A percentile compares a stretch with the other conserved stretches of the same genome.
phyloP scores from a whole-genome alignment of 2,329 filamentous ascomycete genomes.

The Cercospora janseana region DNA sequence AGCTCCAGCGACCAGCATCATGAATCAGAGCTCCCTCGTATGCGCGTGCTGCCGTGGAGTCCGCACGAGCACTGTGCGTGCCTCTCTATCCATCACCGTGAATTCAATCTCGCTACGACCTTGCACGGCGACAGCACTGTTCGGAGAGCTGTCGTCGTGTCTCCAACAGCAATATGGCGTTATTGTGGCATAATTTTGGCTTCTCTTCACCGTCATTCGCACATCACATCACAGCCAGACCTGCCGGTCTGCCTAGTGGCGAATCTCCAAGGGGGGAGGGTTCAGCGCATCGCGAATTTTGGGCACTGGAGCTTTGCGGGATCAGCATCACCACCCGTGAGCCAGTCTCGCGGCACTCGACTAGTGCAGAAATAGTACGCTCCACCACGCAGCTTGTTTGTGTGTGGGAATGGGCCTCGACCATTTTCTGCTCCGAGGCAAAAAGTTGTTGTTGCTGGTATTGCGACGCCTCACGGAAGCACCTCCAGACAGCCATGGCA shows the following conservation, averaged over 20 bases:
- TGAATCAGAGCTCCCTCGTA: constrained; percentile 15
- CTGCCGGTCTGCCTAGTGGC: constrained; percentile 8
- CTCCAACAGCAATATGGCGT: constrained; percentile 11
- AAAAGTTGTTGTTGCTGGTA: constrained; percentile 1
- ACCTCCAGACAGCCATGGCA: not conserved
- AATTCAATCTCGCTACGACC: constrained; percentile 23
- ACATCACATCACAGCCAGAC: not conserved
- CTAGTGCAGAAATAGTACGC: constrained; percentile 6
- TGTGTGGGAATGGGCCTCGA: constrained; percentile 4
- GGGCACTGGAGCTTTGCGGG: constrained; percentile 11
- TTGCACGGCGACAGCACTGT: constrained; percentile 18
- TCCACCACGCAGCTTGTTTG: constrained; percentile 5
- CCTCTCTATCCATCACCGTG: constrained; percentile 11
- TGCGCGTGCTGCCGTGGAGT: constrained; percentile 9
- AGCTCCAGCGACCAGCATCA: constrained; percentile 20
- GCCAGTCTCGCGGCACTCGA: constrained; percentile 14
- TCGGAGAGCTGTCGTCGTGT: constrained; percentile 5
- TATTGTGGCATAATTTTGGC: constrained; percentile 8
- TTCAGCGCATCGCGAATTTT: constrained; percentile 11
- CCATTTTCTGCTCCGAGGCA: constrained; percentile 2
- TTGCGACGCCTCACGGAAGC: constrained; percentile 3
- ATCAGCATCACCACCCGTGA: constrained; percentile 19
- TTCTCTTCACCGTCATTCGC: not conserved
- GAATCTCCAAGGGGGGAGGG: constrained; percentile 7
- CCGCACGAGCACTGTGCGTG: constrained; percentile 4